Evolutionary conservation across 2,329 filamentous ascomycete genomes (phyloP).

Genomic region (Elsinoe necatrix): DNA sequence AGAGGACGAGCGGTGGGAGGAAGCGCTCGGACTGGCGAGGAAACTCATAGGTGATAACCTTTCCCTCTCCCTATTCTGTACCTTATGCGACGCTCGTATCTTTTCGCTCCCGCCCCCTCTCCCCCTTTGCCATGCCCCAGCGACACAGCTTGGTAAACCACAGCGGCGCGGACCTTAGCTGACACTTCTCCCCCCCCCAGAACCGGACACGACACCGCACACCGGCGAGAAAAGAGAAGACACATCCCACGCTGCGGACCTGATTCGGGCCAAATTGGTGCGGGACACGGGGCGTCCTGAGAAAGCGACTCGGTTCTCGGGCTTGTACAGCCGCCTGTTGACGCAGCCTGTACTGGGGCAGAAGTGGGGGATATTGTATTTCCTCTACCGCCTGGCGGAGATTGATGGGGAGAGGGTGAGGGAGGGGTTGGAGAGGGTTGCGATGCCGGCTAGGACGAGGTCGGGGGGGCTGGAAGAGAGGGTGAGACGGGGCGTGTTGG

Average conservation of each 20-base stretch:
- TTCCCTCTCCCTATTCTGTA: neutral
- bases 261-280: slow-evolving; percentile 83
- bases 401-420: slow-evolving; percentile 14
- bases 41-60: slow-evolving; percentile 36
- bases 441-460: neutral
- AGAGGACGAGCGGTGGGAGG: slow-evolving; percentile 60
- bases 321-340: slow-evolving; percentile 79
- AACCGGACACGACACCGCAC: slow-evolving; percentile 37
- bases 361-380: slow-evolving; percentile 94
- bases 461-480: slow-evolving; percentile 15
- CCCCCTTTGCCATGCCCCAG: too few species aligned
- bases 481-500: slow-evolving; percentile 12
- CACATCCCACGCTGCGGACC: slow-evolving; percentile 83
- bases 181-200: neutral
- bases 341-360: slow-evolving; percentile 87
- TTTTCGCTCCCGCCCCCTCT: too few species aligned
- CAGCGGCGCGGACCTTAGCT: neutral
- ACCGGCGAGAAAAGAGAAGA: slow-evolving; percentile 49
- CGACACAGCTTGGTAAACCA: too few species aligned
- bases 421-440: slow-evolving; percentile 3
- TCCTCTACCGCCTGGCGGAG: slow-evolving; percentile 76
- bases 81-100: too few species aligned
- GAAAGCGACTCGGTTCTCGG: slow-evolving; percentile 75
- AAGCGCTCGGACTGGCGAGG: slow-evolving; percentile 46
- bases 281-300: slow-evolving; percentile 64